Evolutionary conservation across 805 yeast genomes (phyloP).

Genomic region (Phaffomyces opuntiae): DNA sequence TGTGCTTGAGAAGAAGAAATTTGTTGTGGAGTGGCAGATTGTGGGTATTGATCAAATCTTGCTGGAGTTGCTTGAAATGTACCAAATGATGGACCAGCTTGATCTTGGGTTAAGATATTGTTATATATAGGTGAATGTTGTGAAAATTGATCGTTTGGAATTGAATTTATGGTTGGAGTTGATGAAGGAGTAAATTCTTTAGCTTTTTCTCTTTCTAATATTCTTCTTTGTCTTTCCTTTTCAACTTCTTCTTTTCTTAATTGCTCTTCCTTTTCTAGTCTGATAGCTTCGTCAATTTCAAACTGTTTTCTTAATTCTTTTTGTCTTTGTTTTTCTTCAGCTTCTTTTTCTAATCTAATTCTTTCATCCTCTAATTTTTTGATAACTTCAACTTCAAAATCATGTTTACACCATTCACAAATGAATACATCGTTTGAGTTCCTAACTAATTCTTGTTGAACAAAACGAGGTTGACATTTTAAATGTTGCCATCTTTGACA

Average conservation of each 20-base stretch:
- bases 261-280: constrained; percentile 15
- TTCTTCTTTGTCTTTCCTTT: constrained; percentile 19
- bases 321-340: constrained; percentile 18
- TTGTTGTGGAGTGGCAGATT: background rate
- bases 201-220: constrained; percentile 17
- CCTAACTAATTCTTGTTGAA: constrained; percentile 22
- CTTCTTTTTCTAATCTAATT: constrained; percentile 13
- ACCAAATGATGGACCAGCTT: constrained; percentile 1
- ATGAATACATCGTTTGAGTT: constrained; percentile 21
- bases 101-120: background rate
- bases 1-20: background rate
- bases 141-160: background rate
- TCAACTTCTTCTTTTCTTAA: constrained; percentile 17
- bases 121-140: background rate
- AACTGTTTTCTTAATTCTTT: constrained; percentile 16
- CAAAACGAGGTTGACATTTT: constrained; percentile 26
- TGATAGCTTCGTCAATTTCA: constrained; percentile 12
- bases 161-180: background rate
- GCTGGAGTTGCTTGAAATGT: background rate
- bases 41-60: background rate
- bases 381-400: constrained; percentile 17
- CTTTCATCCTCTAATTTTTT: constrained; percentile 18
- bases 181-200: constrained; percentile 2
- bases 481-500: constrained; percentile 33
- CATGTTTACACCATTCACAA: constrained; percentile 24